A percentile compares a stretch with the other conserved stretches of the same genome.
phyloP scores from a whole-genome alignment of 2,329 filamentous ascomycete genomes.

The Trichoderma semiorbis region DNA sequence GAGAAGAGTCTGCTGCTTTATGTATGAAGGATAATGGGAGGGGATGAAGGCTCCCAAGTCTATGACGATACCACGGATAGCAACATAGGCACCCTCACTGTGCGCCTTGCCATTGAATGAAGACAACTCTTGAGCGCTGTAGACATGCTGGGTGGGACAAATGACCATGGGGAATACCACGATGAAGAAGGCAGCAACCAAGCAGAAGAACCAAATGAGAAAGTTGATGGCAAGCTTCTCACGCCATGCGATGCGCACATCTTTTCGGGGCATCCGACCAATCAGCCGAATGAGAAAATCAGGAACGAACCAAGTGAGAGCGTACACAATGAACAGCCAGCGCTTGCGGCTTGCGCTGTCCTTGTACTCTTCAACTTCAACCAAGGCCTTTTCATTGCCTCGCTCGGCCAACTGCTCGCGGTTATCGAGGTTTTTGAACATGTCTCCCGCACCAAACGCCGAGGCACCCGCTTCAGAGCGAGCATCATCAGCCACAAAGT shows the following conservation, averaged over 20 bases:
- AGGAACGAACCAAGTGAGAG: slow-evolving; percentile 83
- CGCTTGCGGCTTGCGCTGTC: slow-evolving; percentile 79
- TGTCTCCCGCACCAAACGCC: slow-evolving; percentile 87
- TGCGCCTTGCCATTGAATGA: slow-evolving; percentile 69
- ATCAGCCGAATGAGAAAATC: slow-evolving; percentile 75
- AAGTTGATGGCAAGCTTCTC: slow-evolving; percentile 98
- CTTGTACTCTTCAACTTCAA: slow-evolving; percentile 82
- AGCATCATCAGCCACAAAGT: slow-evolving; percentile 79
- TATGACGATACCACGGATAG: slow-evolving; percentile 87
- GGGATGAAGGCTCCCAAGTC: slow-evolving; percentile 72
- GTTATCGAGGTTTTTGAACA: slow-evolving; percentile 97
- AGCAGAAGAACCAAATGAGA: slow-evolving; percentile 88
- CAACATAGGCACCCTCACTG: slow-evolving; percentile 60
- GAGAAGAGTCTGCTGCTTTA: slow-evolving; percentile 59
- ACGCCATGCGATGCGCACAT: slow-evolving; percentile 89
- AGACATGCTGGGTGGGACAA: slow-evolving; percentile 89
- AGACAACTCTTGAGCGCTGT: slow-evolving; percentile 71
- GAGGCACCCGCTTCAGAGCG: slow-evolving; percentile 90
- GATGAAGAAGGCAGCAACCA: slow-evolving; percentile 80
- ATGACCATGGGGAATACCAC: slow-evolving; percentile 82
- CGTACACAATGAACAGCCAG: slow-evolving; percentile 81
- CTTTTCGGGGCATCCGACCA: slow-evolving; percentile 86
- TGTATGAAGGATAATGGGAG: slow-evolving; percentile 64
- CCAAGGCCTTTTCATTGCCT: slow-evolving; percentile 83
- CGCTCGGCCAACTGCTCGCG: slow-evolving; percentile 93